phyloP scores from a whole-genome alignment of 176 grass and related monocot species.

The Carex parvula region DNA sequence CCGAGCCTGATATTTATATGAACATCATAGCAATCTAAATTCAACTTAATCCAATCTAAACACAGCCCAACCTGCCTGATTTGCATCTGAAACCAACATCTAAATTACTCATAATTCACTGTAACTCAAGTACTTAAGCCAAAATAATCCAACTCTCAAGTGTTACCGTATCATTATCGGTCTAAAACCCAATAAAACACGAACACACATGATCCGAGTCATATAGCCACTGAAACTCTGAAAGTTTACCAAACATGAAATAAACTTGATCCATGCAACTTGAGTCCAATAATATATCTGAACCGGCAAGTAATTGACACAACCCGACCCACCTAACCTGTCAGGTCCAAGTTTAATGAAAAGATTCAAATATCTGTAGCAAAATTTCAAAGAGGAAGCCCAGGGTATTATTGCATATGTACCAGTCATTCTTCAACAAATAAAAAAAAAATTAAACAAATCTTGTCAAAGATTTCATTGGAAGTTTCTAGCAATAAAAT shows the following conservation, averaged over 20 bases:
- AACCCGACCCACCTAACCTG: background rate
- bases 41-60: background rate
- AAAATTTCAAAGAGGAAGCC: background rate
- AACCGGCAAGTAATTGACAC: background rate
- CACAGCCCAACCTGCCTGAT: background rate
- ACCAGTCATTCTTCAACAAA: background rate
- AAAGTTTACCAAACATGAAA: background rate
- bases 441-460: background rate
- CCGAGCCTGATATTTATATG: background rate
- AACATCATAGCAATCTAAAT: background rate
- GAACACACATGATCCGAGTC: background rate
- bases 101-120: background rate
- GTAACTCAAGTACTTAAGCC: background rate
- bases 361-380: background rate
- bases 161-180: background rate
- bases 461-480: background rate
- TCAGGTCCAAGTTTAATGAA: background rate
- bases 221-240: background rate
- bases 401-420: background rate
- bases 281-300: background rate
- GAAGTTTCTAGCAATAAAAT: background rate
- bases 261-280: background rate
- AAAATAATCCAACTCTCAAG: background rate
- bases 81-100: background rate
- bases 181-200: background rate